Evolutionary conservation across 176 grass and related monocot genomes (phyloP).

Genomic region (Carex littledalei): DNA sequence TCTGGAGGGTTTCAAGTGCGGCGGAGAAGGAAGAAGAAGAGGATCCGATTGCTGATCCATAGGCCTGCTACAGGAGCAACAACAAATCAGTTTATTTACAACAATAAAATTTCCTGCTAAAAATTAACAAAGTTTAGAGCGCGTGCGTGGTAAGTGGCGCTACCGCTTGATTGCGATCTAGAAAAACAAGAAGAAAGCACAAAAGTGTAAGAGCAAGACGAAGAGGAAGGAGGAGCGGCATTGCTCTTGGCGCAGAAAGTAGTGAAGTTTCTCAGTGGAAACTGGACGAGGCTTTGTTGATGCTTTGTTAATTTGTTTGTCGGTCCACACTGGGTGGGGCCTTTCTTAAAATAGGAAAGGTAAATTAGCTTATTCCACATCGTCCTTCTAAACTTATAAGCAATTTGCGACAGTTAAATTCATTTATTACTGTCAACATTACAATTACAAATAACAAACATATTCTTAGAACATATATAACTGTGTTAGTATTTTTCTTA

Average conservation of each 20-base stretch:
- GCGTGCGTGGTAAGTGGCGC: background rate
- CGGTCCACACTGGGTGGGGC: too few relatives aligned
- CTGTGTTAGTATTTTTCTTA: too few relatives aligned
- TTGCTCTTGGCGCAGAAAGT: background rate
- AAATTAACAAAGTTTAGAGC: background rate
- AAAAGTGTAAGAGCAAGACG: background rate
- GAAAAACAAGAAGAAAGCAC: background rate
- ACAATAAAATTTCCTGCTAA: background rate
- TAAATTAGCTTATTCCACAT: too few relatives aligned
- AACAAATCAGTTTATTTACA: background rate
- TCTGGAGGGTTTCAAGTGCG: conserved; percentile 44
- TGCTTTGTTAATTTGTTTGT: too few relatives aligned
- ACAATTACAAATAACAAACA: too few relatives aligned
- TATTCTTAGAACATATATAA: too few relatives aligned
- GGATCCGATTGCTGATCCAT: conserved; percentile 7
- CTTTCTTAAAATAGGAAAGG: too few relatives aligned
- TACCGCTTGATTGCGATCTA: background rate
- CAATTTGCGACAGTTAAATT: too few relatives aligned
- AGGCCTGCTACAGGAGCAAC: background rate
- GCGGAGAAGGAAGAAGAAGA: conserved; percentile 33
- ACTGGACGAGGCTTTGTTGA: background rate
- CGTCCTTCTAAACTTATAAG: too few relatives aligned
- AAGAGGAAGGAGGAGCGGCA: conserved; percentile 1
- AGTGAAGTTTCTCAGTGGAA: conserved; percentile 8
- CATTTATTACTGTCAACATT: too few relatives aligned